phyloP scores from a whole-genome alignment of 2,329 filamentous ascomycete genomes.

The Penicillium sp. region DNA sequence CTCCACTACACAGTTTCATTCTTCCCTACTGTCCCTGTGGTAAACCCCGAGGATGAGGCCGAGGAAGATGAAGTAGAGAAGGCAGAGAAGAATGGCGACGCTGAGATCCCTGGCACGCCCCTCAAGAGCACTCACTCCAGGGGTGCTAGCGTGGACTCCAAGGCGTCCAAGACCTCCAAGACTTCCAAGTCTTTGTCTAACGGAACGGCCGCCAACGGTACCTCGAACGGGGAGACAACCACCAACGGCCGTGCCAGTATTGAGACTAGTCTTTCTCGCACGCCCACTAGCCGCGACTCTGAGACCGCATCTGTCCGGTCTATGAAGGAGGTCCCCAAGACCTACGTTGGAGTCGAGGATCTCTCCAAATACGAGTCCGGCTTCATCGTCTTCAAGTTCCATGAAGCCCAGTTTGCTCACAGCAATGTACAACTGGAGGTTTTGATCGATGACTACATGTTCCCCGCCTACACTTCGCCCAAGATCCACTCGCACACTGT shows the following conservation, averaged over 20 bases:
- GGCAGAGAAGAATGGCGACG: conserved; percentile 30
- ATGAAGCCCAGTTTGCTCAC: conserved; percentile 81
- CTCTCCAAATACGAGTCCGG: conserved; percentile 83
- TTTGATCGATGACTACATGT: conserved; percentile 90
- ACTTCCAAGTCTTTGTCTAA: conserved; percentile 17
- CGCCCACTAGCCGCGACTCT: conserved; percentile 43
- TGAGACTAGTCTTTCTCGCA: conserved; percentile 37
- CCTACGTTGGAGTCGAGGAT: conserved; percentile 76
- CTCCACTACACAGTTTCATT: conserved; percentile 84
- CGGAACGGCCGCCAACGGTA: conserved; percentile 23
- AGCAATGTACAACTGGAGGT: conserved; percentile 78
- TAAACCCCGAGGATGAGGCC: conserved; percentile 74
- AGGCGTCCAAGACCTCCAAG: conserved; percentile 27
- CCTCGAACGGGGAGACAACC: conserved; percentile 43
- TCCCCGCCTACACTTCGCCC: conserved; percentile 80
- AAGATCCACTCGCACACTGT: conserved; percentile 67
- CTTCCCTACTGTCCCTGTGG: conserved; percentile 82
- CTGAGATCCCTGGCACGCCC: conserved; percentile 12
- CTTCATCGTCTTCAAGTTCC: conserved; percentile 88
- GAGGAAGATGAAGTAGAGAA: conserved; percentile 51
- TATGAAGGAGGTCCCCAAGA: conserved; percentile 65
- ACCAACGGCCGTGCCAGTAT: conserved; percentile 32
- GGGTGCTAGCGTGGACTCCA: conserved; percentile 32
- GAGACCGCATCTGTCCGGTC: conserved; percentile 48
- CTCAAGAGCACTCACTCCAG: conserved; percentile 34